Evolutionary conservation across 768 basidiomycete species (phyloP).

Genomic region (Pisolithus albus): DNA sequence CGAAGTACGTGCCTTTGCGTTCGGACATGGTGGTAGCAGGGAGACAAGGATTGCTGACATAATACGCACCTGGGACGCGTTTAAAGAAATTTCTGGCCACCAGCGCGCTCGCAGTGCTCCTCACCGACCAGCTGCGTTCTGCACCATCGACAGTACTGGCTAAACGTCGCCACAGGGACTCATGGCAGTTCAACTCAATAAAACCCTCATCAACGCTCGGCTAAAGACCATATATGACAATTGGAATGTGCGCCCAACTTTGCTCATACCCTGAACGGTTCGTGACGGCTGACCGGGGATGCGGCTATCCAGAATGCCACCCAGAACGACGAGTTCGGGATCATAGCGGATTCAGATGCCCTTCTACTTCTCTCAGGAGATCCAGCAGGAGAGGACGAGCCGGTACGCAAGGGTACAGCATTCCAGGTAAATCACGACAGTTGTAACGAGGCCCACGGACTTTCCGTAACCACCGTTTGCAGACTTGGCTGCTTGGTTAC

Average conservation of each 20-base stretch:
- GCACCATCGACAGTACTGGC: constrained; percentile 10
- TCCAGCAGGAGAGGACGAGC: constrained; percentile 77
- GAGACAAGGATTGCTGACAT: constrained; percentile 20
- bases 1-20: constrained; percentile 57
- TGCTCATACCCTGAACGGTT: constrained; percentile 4
- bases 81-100: constrained; percentile 25
- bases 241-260: constrained; percentile 47
- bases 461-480: constrained; percentile 6
- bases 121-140: constrained; percentile 12
- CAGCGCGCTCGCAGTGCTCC: constrained; percentile 17
- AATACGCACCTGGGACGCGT: constrained; percentile 21
- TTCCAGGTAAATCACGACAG: constrained; percentile 62
- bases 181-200: constrained; percentile 74
- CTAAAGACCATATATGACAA: constrained; percentile 51
- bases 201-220: constrained; percentile 47
- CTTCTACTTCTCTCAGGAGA: constrained; percentile 71
- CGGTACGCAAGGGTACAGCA: constrained; percentile 85
- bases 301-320: constrained; percentile 44
- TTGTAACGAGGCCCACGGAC: not conserved
- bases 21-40: constrained; percentile 48
- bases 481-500: constrained; percentile 97
- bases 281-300: constrained; percentile 6
- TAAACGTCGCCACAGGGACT: constrained; percentile 4
- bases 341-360: constrained; percentile 63
- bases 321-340: constrained; percentile 64